A percentile compares a stretch with the other conserved stretches of the same genome.
Evolutionary conservation across 202 grass and related monocot species (phyloP).

Genomic region (Elaeis oleifera): DNA sequence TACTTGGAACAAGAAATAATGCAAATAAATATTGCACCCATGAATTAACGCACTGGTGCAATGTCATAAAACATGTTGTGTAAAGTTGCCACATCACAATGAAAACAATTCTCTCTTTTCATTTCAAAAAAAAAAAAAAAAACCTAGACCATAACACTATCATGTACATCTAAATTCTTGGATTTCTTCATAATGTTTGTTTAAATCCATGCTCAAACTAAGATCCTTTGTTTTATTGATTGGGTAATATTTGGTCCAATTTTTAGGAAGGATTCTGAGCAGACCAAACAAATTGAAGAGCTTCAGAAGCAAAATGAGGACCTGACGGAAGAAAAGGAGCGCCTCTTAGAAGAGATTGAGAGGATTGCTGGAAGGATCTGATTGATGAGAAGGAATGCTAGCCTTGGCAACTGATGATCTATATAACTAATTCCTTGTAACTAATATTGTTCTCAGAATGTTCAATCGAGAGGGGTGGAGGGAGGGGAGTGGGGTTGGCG

Average conservation of each 20-base stretch:
- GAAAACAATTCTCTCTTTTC: too few species aligned
- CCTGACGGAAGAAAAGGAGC: slow-evolving; percentile 38
- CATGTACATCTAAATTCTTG: too few species aligned
- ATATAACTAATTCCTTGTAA: neutral
- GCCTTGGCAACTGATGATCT: slow-evolving; percentile 23
- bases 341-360: slow-evolving; percentile 53
- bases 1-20: too few species aligned
- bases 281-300: slow-evolving; percentile 69
- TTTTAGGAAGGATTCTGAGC: slow-evolving; percentile 71
- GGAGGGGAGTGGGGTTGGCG: neutral
- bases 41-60: too few species aligned
- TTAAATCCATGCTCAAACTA: too few species aligned
- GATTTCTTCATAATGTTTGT: too few species aligned
- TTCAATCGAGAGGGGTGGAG: neutral
- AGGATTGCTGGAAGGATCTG: slow-evolving; percentile 37
- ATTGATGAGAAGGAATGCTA: slow-evolving; percentile 36
- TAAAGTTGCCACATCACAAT: too few species aligned
- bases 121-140: too few species aligned
- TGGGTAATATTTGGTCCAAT: neutral
- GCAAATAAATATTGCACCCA: too few species aligned
- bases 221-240: too few species aligned
- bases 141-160: too few species aligned
- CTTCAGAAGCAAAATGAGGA: slow-evolving; percentile 75
- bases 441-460: neutral
- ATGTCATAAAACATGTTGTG: too few species aligned